Evolutionary conservation across 2,329 filamentous ascomycete genomes (phyloP).

Genomic region (Furcasterigmium furcatum): DNA sequence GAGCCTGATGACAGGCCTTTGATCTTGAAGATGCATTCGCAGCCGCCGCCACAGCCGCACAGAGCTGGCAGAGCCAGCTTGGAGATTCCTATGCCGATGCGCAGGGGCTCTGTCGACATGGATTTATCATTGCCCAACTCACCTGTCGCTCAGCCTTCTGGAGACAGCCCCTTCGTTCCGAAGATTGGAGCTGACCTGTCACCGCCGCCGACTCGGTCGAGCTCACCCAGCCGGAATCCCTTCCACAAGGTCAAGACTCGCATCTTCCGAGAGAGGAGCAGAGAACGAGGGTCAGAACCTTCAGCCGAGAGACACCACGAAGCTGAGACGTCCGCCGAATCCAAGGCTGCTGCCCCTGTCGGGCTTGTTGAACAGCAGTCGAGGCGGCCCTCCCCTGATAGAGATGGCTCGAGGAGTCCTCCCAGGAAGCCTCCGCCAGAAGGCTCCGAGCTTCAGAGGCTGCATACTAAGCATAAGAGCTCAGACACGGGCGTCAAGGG

Average conservation of each 20-base stretch:
- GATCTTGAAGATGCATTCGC: conserved; percentile 1
- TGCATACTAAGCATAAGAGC: conserved; percentile 2
- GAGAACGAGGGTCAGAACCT: conserved; percentile 35
- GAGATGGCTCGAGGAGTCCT: not conserved
- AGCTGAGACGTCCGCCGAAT: not conserved
- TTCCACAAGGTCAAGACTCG: conserved; percentile 48
- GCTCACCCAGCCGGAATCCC: conserved; percentile 61
- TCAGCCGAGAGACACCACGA: conserved; percentile 18
- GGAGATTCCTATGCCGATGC: conserved; percentile 39
- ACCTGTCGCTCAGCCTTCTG: conserved; percentile 44
- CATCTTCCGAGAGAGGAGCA: conserved; percentile 52
- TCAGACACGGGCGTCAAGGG: conserved; percentile 59
- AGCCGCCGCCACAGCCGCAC: conserved; percentile 11
- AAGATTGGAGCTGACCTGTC: conserved; percentile 62
- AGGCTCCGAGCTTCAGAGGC: conserved; percentile 1
- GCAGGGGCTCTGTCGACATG: conserved; percentile 38
- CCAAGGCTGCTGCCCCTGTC: not conserved
- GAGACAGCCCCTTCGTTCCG: conserved; percentile 49
- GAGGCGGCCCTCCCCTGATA: not conserved
- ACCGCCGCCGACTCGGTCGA: conserved; percentile 57
- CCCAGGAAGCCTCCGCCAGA: not conserved
- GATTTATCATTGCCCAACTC: conserved; percentile 47
- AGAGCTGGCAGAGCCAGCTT: conserved; percentile 38
- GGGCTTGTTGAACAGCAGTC: not conserved
- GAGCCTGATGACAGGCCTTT: conserved; percentile 31